Base-by-base conservation (phyloP, 1,284 basidiomycete species). In the Mycosarcoma mackinlayi region DNA sequence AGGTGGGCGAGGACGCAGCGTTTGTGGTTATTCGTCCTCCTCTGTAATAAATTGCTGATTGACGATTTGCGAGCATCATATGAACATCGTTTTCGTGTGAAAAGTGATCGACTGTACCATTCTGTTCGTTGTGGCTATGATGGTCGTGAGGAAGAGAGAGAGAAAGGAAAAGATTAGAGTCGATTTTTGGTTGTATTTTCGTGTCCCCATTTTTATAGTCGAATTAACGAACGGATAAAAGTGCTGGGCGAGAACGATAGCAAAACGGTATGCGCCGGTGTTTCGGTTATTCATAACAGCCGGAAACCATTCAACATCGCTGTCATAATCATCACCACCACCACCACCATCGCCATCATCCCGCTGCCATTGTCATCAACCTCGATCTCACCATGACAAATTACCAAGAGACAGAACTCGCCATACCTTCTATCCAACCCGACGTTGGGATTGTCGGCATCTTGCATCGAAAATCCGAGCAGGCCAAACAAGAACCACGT, bases 21-120 rank as follows among this genome's bases (percentile, higher is more conserved):
- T 58, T 55, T 34, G 51, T 59, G n/a, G 50, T 65, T 19, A 46
- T 65, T 23, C 63, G 63, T 33, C 63, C 63, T 37, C 63, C 62
- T 34, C 13, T 53, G 50, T 58, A 62, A 18, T 10, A 34, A 3
- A 13, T n/a, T n/a, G n/a, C n/a, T n/a, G n/a, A n/a, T n/a, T n/a
- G n/a, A n/a, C n/a, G n/a, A n/a, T n/a, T n/a, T n/a, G n/a, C n/a
- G n/a, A n/a, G n/a, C n/a, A n/a, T n/a, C n/a, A n/a, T n/a, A n/a
- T n/a, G n/a, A n/a, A n/a, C n/a, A n/a, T n/a, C n/a, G n/a, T n/a
- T n/a, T n/a, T n/a, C n/a, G n/a, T n/a, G n/a, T n/a, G n/a, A n/a
- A n/a, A n/a, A n/a, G n/a, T n/a, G n/a, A n/a, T n/a, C n/a, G n/a
- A n/a, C n/a, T n/a, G n/a, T n/a, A n/a, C n/a, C n/a, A n/a, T n/a